Evolutionary conservation across 1,139 yeast species (phyloP), one percentile per base, ranked within the genome.

Genomic region (Yamadazyma sp.): DNA sequence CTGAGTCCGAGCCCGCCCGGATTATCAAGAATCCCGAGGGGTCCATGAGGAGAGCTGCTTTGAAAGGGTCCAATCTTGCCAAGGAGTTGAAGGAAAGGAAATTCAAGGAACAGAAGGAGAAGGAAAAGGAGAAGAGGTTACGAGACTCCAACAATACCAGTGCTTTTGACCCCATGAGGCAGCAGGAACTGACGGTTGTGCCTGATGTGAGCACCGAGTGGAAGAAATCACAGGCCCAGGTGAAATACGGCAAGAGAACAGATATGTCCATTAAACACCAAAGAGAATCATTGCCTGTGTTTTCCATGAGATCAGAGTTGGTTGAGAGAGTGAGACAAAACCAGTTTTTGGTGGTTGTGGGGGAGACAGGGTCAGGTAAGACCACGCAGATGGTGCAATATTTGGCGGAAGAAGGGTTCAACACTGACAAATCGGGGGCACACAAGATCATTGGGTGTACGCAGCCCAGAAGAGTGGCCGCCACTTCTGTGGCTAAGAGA

Each of bases 381-480:
- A 59, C 75, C 26, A 65, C 77, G 15, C 73, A 72, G 49, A 62
- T 69, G 33, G 64, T 66, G 15, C 71, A 68, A 48, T 64, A 66
- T 46, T 45, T 69, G 18, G 55, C 61, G 23, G 75, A 69, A 48
- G 75, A 66, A 37, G 70, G 70, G 6, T 52, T 65, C 36, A 58
- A 62, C 34, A 39, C 40, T 3, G 37, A 44, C 2, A 37, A 40
- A 0, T 48, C 54, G 18, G 66, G 64, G 4, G 38, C 44, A 7
- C 40, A 73, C 68, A 45, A 67, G 44, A 68, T 77, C 34, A 75
- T 87, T 31, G 88, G 87, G 0, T 84, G 96, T 57, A 92, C 98
- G 0, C 98, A 92, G 59, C 98, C 98, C 0, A 77, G 98, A 61
- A 74, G 98, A 53, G 96, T 92, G 34, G 98, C 98, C 0, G 97